Conservation (phyloP, 2,329 filamentous ascomycete genomes). For the Fusarium clavum region DNA sequence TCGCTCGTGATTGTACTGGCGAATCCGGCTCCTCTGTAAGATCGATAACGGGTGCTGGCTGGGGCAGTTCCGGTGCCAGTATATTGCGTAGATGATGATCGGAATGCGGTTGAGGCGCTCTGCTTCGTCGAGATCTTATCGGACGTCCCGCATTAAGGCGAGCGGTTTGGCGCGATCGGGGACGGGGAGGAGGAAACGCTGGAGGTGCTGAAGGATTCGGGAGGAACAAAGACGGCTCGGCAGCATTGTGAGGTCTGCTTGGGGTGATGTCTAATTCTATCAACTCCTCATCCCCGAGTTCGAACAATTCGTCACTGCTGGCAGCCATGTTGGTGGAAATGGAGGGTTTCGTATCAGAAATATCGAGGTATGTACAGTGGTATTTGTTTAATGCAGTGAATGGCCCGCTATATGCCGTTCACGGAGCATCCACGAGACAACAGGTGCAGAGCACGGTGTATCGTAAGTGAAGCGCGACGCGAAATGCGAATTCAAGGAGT, state of each 20-base stretch:
- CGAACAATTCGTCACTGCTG: slow-evolving; percentile 34
- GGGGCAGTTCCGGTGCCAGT: slow-evolving; percentile 14
- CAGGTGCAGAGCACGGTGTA: slow-evolving; percentile 9
- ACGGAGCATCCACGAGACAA: slow-evolving; percentile 14
- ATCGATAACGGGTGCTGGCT: slow-evolving; percentile 57
- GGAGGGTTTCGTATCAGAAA: neutral
- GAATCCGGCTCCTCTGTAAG: slow-evolving; percentile 64
- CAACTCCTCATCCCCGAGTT: slow-evolving; percentile 38
- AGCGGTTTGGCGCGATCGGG: neutral
- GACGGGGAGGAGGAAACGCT: slow-evolving; percentile 15
- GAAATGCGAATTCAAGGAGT: slow-evolving; percentile 1
- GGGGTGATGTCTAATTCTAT: slow-evolving; percentile 26
- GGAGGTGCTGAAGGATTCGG: slow-evolving; percentile 30
- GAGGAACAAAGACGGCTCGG: slow-evolving; percentile 29
- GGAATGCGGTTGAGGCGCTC: neutral
- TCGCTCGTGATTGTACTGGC: slow-evolving; percentile 52
- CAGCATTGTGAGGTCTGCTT: neutral
- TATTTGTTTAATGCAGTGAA: neutral
- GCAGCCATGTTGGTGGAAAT: slow-evolving; percentile 31
- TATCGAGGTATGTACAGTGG: neutral
- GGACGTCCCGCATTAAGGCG: neutral
- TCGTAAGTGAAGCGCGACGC: slow-evolving; percentile 4
- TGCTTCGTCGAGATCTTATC: neutral
- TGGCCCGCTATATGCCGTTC: slow-evolving; percentile 2
- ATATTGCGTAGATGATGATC: slow-evolving; percentile 15